Evolutionary conservation across 148 eudicot species (phyloP).

Genomic region (Rhododendron mucronatum): DNA sequence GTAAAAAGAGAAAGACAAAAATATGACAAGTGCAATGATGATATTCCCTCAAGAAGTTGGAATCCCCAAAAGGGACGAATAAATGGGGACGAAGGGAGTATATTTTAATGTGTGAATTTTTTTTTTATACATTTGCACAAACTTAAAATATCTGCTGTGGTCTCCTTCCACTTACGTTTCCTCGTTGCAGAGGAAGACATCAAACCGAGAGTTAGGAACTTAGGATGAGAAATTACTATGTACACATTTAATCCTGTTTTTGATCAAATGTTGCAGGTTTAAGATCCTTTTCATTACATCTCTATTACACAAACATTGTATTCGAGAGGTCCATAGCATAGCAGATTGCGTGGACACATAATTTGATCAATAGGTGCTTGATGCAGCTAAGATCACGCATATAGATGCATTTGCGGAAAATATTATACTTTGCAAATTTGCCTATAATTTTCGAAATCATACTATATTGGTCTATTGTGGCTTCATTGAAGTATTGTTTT

Average conservation of each 20-base stretch:
- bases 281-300: not conserved
- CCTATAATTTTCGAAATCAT: not conserved
- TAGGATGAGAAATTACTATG: not conserved
- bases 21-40: too few species aligned
- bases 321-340: not conserved
- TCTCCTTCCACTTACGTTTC: not conserved
- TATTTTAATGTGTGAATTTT: too few species aligned
- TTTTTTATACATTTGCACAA: not conserved
- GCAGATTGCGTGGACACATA: not conserved
- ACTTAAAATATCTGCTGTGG: not conserved
- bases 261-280: not conserved
- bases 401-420: not conserved
- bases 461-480: not conserved
- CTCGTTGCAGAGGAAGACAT: not conserved
- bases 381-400: not conserved
- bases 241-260: not conserved
- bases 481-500: not conserved
- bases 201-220: not conserved
- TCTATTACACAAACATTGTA: not conserved
- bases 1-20: too few species aligned
- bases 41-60: too few species aligned
- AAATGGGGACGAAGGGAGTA: too few species aligned
- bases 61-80: too few species aligned
- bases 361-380: not conserved
- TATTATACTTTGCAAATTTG: not conserved